phyloP scores from a whole-genome alignment of 2,329 filamentous ascomycete species.

The Fusarium foetens region DNA sequence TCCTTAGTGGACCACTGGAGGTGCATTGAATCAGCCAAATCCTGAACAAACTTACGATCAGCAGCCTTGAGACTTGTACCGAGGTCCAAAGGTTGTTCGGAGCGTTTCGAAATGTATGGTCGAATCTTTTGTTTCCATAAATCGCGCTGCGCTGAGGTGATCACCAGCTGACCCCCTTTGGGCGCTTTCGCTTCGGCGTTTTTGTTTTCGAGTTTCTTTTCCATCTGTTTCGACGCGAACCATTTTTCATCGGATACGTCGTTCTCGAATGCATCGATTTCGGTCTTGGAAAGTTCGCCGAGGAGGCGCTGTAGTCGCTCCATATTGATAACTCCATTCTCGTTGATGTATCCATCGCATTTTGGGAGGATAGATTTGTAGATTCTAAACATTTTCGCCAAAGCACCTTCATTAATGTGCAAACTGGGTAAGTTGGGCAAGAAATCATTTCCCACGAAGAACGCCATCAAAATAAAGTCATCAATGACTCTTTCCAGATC shows the following conservation, averaged over 20 bases:
- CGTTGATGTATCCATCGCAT: slow-evolving; percentile 95
- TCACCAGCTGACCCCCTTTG: slow-evolving; percentile 70
- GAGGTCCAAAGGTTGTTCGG: slow-evolving; percentile 75
- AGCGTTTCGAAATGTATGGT: slow-evolving; percentile 79
- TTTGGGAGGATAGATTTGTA: slow-evolving; percentile 92
- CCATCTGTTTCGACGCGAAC: slow-evolving; percentile 87
- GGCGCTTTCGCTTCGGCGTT: slow-evolving; percentile 63
- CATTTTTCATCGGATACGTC: slow-evolving; percentile 90
- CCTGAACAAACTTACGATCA: slow-evolving; percentile 93
- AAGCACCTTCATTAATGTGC: slow-evolving; percentile 97
- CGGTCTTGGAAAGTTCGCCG: slow-evolving; percentile 86
- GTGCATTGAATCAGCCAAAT: slow-evolving; percentile 74
- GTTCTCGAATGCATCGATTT: slow-evolving; percentile 91
- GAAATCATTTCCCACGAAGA: slow-evolving; percentile 99
- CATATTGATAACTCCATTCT: slow-evolving; percentile 91
- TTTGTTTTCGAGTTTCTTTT: slow-evolving; percentile 69
- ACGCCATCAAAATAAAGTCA: slow-evolving; percentile 99
- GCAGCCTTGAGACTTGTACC: slow-evolving; percentile 77
- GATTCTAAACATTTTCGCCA: slow-evolving; percentile 96
- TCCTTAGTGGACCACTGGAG: slow-evolving; percentile 68
- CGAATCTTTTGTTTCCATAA: slow-evolving; percentile 84
- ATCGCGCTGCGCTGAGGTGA: slow-evolving; percentile 83
- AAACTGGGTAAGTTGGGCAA: slow-evolving; percentile 94
- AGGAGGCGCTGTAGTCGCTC: slow-evolving; percentile 80
- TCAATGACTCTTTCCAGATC: slow-evolving; percentile 97